These are phyloP conservation scores for Mycena latifolia DNA, from an alignment of 768 basidiomycete species.

Conservation along the genomic window DNA sequence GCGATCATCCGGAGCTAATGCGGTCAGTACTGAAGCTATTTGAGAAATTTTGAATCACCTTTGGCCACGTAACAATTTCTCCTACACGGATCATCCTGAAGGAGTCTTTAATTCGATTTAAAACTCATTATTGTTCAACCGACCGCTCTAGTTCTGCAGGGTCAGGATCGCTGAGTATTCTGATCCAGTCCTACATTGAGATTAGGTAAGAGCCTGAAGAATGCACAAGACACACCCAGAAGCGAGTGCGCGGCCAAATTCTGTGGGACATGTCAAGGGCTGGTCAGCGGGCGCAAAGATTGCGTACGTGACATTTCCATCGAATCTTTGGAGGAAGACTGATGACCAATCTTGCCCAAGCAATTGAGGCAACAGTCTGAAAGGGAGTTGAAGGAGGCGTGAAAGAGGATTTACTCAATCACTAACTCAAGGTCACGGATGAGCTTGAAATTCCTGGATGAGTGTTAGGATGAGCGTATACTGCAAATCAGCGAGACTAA, in stretches of 20 bases:
- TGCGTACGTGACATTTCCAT: conserved; percentile 86
- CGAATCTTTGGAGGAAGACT: conserved; percentile 95
- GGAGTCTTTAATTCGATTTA: neutral
- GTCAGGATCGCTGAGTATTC: conserved; percentile 87
- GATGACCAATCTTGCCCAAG: conserved; percentile 97
- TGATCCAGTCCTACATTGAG: conserved; percentile 72
- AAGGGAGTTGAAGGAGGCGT: neutral
- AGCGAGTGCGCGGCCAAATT: conserved; percentile 87
- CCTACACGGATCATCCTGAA: conserved; percentile 87
- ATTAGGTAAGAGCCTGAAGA: neutral
- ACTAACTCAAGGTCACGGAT: conserved; percentile 89
- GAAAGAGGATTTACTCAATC: neutral
- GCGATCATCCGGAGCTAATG: conserved; percentile 91
- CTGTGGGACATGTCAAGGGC: conserved; percentile 53
- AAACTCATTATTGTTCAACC: neutral
- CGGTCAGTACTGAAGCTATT: neutral
- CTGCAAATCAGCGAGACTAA: conserved; percentile 55
- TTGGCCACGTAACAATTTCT: conserved; percentile 95
- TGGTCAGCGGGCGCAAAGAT: conserved; percentile 27
- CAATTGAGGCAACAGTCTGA: conserved; percentile 83
- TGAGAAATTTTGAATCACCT: conserved; percentile 61
- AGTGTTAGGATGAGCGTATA: neutral
- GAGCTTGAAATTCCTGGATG: conserved; percentile 56
- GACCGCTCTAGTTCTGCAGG: conserved; percentile 72
- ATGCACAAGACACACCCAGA: conserved; percentile 52